Percentiles rank a stretch among this genome's conserved stretches.
Evolutionary conservation across 2,329 filamentous ascomycete genomes (phyloP).

Genomic region (Phaeoacremonium minimum): DNA sequence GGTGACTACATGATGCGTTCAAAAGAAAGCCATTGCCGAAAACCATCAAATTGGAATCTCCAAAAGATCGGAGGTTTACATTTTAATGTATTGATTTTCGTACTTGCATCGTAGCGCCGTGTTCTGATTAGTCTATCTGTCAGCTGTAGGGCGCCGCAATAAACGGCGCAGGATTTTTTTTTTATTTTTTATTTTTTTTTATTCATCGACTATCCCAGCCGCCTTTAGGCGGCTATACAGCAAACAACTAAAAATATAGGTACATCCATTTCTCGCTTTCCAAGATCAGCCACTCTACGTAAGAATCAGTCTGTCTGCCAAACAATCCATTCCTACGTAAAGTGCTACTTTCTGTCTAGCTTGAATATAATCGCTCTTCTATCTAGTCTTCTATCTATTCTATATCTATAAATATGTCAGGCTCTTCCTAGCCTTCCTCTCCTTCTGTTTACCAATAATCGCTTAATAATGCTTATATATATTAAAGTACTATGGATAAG

Average conservation of each 20-base stretch:
- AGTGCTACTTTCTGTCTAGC: conserved; percentile 4
- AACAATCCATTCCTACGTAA: conserved; percentile 1
- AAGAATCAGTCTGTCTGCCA: conserved; percentile 2
- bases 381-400: conserved; percentile 13
- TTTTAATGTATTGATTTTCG: no score
- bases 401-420: conserved; percentile 19
- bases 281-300: not conserved
- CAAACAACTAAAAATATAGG: conserved; percentile 9
- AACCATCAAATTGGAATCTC: no score
- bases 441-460: conserved; percentile 18
- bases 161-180: no score
- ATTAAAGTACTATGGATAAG: conserved; percentile 17
- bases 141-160: no score
- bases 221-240: conserved; percentile 10
- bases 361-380: conserved; percentile 5
- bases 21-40: no score
- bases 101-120: no score
- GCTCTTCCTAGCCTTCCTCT: conserved; percentile 18
- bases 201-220: not conserved
- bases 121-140: no score
- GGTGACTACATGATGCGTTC: no score
- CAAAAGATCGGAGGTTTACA: no score
- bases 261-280: conserved; percentile 4
- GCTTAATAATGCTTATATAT: conserved; percentile 16
- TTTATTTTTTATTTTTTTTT: no score